phyloP scores from a whole-genome alignment of 345 rosid species.

The Garcia nutans region DNA sequence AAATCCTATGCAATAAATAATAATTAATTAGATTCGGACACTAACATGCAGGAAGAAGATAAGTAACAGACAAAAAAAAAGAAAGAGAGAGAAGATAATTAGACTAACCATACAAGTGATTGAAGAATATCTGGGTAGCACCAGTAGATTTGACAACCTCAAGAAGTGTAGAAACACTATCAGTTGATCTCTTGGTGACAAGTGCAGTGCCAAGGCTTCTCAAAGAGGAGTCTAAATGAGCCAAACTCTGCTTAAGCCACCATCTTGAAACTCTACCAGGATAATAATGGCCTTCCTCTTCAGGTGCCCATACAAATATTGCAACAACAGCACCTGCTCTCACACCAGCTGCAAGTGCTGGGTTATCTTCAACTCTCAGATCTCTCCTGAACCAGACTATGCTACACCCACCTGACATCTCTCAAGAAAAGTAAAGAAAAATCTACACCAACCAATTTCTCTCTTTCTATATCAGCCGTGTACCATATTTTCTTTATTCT shows the following conservation, averaged over 20 bases:
- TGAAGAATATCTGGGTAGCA: slow-evolving; percentile 91
- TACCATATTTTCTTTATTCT: slow-evolving; percentile 11
- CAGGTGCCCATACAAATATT: slow-evolving; percentile 89
- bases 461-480: slow-evolving; percentile 18
- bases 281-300: slow-evolving; percentile 80
- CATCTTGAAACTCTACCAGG: slow-evolving; percentile 99
- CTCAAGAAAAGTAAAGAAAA: slow-evolving; percentile 14
- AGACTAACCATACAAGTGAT: slow-evolving; percentile 89
- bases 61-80: neutral
- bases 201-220: slow-evolving; percentile 82
- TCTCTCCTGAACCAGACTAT: slow-evolving; percentile 99
- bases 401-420: slow-evolving; percentile 78
- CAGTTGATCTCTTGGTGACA: slow-evolving; percentile 82
- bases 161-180: slow-evolving; percentile 77
- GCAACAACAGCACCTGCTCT: slow-evolving; percentile 83
- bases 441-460: slow-evolving; percentile 31
- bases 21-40: neutral
- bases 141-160: slow-evolving; percentile 83
- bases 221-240: slow-evolving; percentile 85
- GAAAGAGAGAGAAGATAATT: slow-evolving; percentile 12
- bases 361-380: slow-evolving; percentile 95
- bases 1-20: slow-evolving; percentile 10
- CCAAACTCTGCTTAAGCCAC: slow-evolving; percentile 97
- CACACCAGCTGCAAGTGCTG: slow-evolving; percentile 89
- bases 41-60: neutral